Evolutionary conservation across 2,329 filamentous ascomycete genomes (phyloP).

Genomic region (Ceratocystis smalleyi): DNA sequence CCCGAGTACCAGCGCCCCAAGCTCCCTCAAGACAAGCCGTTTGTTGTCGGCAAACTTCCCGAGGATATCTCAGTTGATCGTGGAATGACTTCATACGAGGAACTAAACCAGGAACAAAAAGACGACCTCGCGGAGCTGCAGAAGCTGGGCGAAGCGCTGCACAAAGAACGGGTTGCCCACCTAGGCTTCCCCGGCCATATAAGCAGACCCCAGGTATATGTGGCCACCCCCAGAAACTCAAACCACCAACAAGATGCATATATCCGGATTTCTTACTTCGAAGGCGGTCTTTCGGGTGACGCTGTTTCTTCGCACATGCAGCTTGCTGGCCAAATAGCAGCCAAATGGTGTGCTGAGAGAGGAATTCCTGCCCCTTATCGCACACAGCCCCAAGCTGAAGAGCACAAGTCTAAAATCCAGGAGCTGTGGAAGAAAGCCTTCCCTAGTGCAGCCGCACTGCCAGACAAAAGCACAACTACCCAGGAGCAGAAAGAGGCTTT

Average conservation of each 20-base stretch:
- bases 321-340: slow-evolving; percentile 45
- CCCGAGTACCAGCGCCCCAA: slow-evolving; percentile 14
- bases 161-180: slow-evolving; percentile 26
- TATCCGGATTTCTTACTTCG: slow-evolving; percentile 27
- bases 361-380: slow-evolving; percentile 45
- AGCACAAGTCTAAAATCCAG: slow-evolving; percentile 20
- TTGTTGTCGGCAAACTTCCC: slow-evolving; percentile 22
- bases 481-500: slow-evolving; percentile 19
- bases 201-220: neutral
- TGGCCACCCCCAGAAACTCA: neutral
- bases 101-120: slow-evolving; percentile 30
- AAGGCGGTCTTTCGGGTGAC: slow-evolving; percentile 21
- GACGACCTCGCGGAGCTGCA: slow-evolving; percentile 34
- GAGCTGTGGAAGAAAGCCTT: slow-evolving; percentile 24
- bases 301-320: slow-evolving; percentile 36
- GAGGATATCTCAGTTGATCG: slow-evolving; percentile 24
- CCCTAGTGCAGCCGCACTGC: neutral
- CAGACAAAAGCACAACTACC: neutral
- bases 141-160: slow-evolving; percentile 33
- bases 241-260: slow-evolving; percentile 33
- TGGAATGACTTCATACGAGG: slow-evolving; percentile 28
- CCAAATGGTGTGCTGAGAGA: slow-evolving; percentile 43
- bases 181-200: neutral
- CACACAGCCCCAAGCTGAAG: slow-evolving; percentile 28
- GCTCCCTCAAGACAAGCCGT: slow-evolving; percentile 17